Evolutionary conservation across 2,329 filamentous ascomycete species (phyloP), one percentile per base, ranked within the genome.

Genomic region (Neofusicoccum parvum): DNA sequence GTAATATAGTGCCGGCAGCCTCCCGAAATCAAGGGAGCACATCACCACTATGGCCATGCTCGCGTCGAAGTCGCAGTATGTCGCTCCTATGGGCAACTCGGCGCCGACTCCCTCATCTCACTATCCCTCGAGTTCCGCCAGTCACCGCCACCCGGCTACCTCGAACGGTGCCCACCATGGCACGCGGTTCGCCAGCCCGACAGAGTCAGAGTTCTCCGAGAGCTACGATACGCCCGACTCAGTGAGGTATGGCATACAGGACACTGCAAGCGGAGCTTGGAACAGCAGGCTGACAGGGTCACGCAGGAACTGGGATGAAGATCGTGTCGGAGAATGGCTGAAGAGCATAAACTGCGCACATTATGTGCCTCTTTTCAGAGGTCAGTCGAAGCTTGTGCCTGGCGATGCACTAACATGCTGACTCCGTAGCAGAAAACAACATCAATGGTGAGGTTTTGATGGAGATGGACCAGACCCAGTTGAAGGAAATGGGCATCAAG

Each of bases 401-500:
- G 45, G 70, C 76, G 46, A 15, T 36, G 32, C 14, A 3, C 11
- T 37, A 75, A 72, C 27, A 71, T 49, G 67, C 46, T 5, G 32
- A 65, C 50, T 32, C 15, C 9, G 14, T 17, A 6, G 32, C 67
- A 87, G 85, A 89, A 75, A 97, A 99, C 78, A 92, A 98, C 78
- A 97, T 99, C 82, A 99, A 95, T 75, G 95, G 95, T 73, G 93
- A 97, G 80, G 97, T 96, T 75, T 83, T 99, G 50, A 85, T 99
- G 71, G 95, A 99, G 80, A 94, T 97, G 85, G 95, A 99, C 79
- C 96, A 97, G 82, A 90, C 93, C 65, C 92, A 96, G 46, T 85
- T 99, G 69, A 96, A 97, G 79, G 95, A 99, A 78, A 96, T 99
- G 88, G 95, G 95, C 49, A 94, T 99, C 71, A 96, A 97, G 71